Conservation (phyloP, 2,329 filamentous ascomycete genomes). For the Tolypocladium ophioglossoides region DNA sequence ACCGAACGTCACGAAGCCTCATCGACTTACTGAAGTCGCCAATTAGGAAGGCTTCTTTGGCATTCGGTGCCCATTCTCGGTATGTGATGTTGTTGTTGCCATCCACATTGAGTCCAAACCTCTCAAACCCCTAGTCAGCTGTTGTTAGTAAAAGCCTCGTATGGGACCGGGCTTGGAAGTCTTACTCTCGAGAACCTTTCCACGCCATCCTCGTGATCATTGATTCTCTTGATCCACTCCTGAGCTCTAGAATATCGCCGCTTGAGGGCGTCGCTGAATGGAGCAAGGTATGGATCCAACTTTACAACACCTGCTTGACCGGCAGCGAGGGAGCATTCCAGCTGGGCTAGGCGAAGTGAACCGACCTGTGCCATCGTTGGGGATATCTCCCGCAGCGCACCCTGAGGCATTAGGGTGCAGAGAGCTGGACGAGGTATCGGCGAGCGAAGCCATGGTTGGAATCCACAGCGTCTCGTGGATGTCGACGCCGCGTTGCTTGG, state of each 20-base stretch:
- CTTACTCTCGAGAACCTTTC: conserved; percentile 80
- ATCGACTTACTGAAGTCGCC: conserved; percentile 80
- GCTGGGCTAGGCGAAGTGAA: neutral
- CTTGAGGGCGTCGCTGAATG: conserved; percentile 69
- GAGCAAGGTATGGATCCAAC: conserved; percentile 81
- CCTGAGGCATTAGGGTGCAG: conserved; percentile 7
- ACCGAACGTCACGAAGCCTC: neutral
- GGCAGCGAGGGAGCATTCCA: conserved; percentile 3
- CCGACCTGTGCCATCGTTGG: conserved; percentile 64
- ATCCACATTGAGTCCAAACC: conserved; percentile 75
- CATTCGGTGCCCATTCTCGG: conserved; percentile 94
- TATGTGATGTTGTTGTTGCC: conserved; percentile 79
- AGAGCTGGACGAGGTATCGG: neutral
- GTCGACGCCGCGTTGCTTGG: neutral
- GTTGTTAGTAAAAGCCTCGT: neutral
- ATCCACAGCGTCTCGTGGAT: neutral
- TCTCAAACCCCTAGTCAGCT: conserved; percentile 63
- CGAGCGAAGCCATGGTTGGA: neutral
- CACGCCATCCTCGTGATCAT: conserved; percentile 76
- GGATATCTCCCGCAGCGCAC: conserved; percentile 37
- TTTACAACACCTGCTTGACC: conserved; percentile 60
- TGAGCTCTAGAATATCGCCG: conserved; percentile 70
- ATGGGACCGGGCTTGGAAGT: conserved; percentile 2
- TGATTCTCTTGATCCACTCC: conserved; percentile 76
- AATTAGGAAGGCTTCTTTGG: conserved; percentile 70